Evolutionary conservation across 2,329 filamentous ascomycete genomes (phyloP), one percentile per base, ranked within the genome.

Genomic region (Moelleriella libera): DNA sequence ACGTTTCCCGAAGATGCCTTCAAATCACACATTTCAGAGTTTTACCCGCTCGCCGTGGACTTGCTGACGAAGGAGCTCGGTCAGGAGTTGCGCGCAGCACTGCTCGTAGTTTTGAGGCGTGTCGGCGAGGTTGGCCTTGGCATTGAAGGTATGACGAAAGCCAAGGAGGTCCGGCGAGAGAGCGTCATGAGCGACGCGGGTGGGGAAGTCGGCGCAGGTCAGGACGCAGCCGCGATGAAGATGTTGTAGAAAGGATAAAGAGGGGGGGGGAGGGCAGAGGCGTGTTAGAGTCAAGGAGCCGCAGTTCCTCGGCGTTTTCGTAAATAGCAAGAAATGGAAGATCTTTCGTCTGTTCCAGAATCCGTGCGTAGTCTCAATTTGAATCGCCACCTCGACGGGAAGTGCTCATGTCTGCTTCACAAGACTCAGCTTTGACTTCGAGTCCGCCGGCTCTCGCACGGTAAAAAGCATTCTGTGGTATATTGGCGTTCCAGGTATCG

Each of bases 11-110:
- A 78, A 14, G 75, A 81, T 29, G 85, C 86, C 42, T 98, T 98
- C 57, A 77, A 78, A 47, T 80, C 82, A 49, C 82, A 97, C 57
- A 76, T 95, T 6, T 72, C 78, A 43, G 80, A 80, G 4, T 97
- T 98, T 63, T 95, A 95, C 59, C 88, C 89, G 3, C 70, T 96
- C 12, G 78, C 82, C 4, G 80, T 97, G 0, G 88, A 94, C 47
- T 68, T 98, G 12, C 70, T 98, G 48, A 78, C 76, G 52, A 85
- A 87, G 51, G 90, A 97, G 54, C 74, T 96, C 55, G 86, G 81
- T 9, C 62, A 74, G 2, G 92, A 98, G 53, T 71, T 97, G 32
- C 79, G 94, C 51, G 66, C 78, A 8, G 84, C 86, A 1, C 72
- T 98, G 41, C 81, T 95, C 51, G 75, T 79, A 1, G 74, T 97